Percentiles rank a stretch among this genome's conserved stretches.
These are phyloP conservation scores for Boletus sp. DNA, from an alignment of 1,284 basidiomycete genomes.

Conservation along the genomic window DNA sequence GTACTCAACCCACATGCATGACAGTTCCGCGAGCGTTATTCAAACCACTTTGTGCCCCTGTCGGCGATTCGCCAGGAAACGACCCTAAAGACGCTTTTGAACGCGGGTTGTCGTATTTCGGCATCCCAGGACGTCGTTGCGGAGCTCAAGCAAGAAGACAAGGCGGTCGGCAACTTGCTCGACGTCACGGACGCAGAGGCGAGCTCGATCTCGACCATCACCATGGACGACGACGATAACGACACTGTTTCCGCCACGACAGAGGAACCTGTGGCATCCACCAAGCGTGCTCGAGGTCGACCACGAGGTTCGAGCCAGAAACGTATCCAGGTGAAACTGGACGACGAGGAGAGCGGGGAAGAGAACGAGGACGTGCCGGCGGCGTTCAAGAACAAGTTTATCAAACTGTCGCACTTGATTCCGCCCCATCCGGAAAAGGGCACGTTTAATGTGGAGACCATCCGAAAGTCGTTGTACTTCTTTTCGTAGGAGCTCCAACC, in stretches of 20 bases:
- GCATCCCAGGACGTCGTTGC: constrained; percentile 42
- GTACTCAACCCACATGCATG: background rate
- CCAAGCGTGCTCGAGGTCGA: constrained; percentile 19
- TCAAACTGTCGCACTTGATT: constrained; percentile 74
- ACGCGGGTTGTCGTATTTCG: constrained; percentile 44
- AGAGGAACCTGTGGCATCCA: constrained; percentile 18
- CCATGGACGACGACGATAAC: constrained; percentile 15
- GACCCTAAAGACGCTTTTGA: constrained; percentile 39
- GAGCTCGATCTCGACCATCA: constrained; percentile 26
- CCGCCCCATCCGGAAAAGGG: constrained; percentile 88
- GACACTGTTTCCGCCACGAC: background rate
- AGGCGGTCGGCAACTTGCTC: constrained; percentile 25
- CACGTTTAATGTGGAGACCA: constrained; percentile 82
- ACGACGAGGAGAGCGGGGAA: constrained; percentile 14
- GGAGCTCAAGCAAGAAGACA: constrained; percentile 34
- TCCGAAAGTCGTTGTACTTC: constrained; percentile 86
- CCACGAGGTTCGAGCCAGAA: constrained; percentile 14
- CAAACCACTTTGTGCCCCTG: constrained; percentile 72
- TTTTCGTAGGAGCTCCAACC: constrained; percentile 61
- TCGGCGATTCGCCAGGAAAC: constrained; percentile 41
- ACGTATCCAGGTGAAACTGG: constrained; percentile 9
- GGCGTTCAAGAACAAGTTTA: constrained; percentile 58
- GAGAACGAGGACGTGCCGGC: constrained; percentile 27
- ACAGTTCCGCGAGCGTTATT: constrained; percentile 80
- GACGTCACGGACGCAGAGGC: constrained; percentile 26